phyloP scores from a whole-genome alignment of 805 yeast genomes.

The Wickerhamiella spandovensis region DNA sequence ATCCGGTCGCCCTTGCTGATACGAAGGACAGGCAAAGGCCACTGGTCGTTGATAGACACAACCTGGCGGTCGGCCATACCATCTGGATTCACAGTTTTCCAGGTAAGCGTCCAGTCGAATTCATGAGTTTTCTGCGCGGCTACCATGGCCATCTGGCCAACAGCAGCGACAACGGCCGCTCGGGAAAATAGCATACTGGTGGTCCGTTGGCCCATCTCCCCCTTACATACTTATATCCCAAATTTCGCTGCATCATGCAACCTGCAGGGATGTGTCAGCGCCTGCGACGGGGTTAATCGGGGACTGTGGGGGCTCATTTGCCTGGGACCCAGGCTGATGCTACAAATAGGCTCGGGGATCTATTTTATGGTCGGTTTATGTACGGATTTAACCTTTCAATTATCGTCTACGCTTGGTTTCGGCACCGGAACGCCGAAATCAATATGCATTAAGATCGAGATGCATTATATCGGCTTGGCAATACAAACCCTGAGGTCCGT shows the following conservation, averaged over 20 bases:
- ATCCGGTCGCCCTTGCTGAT: slow-evolving; percentile 73
- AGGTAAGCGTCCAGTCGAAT: slow-evolving; percentile 26
- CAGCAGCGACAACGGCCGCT: neutral
- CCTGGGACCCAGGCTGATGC: neutral
- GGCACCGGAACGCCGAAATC: neutral
- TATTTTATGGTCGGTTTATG: no score
- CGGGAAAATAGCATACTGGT: neutral
- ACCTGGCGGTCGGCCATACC: slow-evolving; percentile 38
- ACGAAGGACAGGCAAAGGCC: slow-evolving; percentile 80
- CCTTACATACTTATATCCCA: neutral
- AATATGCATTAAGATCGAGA: neutral
- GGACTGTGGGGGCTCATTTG: neutral
- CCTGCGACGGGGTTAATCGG: neutral
- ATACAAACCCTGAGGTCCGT: neutral
- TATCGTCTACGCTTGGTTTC: no score
- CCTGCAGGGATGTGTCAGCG: neutral
- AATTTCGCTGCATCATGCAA: neutral
- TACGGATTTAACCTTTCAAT: neutral
- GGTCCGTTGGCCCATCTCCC: neutral
- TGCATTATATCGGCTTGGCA: neutral
- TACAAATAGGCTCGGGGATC: no score
- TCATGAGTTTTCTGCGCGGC: slow-evolving; percentile 10
- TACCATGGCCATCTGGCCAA: neutral
- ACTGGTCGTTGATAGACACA: slow-evolving; percentile 50
- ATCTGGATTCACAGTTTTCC: slow-evolving; percentile 38